Evolutionary conservation across 2,329 filamentous ascomycete species (phyloP).

Genomic region (Myriangium duriaei): DNA sequence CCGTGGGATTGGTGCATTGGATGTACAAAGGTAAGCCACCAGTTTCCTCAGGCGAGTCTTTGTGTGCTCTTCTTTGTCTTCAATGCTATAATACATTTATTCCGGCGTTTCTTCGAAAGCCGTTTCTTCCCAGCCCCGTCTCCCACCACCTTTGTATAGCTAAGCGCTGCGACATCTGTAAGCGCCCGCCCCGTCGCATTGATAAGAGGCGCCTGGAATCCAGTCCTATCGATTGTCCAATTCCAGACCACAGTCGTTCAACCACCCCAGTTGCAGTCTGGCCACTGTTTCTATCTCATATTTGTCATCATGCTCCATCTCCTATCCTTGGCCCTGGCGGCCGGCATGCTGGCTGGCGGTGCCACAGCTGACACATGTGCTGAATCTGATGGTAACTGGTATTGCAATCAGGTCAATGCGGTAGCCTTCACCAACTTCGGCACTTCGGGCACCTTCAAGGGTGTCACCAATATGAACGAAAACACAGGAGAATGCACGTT

Average conservation of each 20-base stretch:
- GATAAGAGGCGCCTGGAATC: constrained; percentile 4
- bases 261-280: constrained; percentile 2
- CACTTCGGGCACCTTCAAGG: constrained; percentile 21
- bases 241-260: constrained; percentile 4
- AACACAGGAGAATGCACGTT: constrained; percentile 8
- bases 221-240: constrained; percentile 7
- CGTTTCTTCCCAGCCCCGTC: background rate
- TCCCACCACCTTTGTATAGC: too few relatives aligned
- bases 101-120: background rate
- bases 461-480: constrained; percentile 8
- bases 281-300: constrained; percentile 2
- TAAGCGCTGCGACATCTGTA: background rate
- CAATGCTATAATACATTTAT: too few relatives aligned
- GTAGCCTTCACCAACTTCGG: constrained; percentile 55
- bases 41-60: too few relatives aligned
- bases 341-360: background rate
- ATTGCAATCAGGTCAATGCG: constrained; percentile 50
- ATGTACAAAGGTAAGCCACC: too few relatives aligned
- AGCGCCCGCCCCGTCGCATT: constrained; percentile 1
- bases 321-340: constrained; percentile 4
- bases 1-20: too few relatives aligned
- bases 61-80: too few relatives aligned
- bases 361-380: constrained; percentile 5
- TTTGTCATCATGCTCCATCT: constrained; percentile 1
- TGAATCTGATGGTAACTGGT: constrained; percentile 44